Percentiles rank a stretch among this genome's conserved stretches.
These are phyloP conservation scores for Termitomyces sp. DNA, from an alignment of 768 basidiomycete genomes.

Conservation along the genomic window DNA sequence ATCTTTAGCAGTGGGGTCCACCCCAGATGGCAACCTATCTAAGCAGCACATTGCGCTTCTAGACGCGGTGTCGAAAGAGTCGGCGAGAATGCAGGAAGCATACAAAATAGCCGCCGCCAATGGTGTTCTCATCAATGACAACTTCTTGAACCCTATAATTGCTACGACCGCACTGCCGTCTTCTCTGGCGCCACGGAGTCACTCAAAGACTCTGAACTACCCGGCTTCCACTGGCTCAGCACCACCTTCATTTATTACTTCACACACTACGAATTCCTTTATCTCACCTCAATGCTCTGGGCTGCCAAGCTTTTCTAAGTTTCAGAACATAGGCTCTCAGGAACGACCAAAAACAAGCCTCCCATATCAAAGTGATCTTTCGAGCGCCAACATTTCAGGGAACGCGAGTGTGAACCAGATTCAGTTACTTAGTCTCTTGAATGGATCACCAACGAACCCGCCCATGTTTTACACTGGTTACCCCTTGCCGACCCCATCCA, in stretches of 20 bases:
- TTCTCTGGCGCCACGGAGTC: background rate
- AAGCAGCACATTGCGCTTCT: constrained; percentile 71
- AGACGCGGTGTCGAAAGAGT: constrained; percentile 71
- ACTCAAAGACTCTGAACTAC: background rate
- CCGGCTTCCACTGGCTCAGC: constrained; percentile 14
- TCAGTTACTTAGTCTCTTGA: constrained; percentile 44
- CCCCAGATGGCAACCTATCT: constrained; percentile 44
- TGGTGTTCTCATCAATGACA: constrained; percentile 11
- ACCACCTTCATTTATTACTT: constrained; percentile 9
- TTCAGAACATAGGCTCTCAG: constrained; percentile 26
- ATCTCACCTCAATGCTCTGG: background rate
- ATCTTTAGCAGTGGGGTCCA: constrained; percentile 39
- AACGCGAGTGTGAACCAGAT: constrained; percentile 51
- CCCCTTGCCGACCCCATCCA: background rate
- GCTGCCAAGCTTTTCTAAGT: background rate
- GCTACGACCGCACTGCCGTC: constrained; percentile 2
- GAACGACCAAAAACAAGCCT: constrained; percentile 47
- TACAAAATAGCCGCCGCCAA: constrained; percentile 10
- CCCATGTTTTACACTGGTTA: background rate
- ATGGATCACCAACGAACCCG: constrained; percentile 21
- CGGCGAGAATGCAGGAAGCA: constrained; percentile 53
- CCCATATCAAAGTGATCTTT: constrained; percentile 31
- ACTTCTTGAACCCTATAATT: constrained; percentile 3
- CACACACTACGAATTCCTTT: background rate
- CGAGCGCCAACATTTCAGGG: constrained; percentile 21